Conservation (phyloP, 768 basidiomycete species). For the Amanita thiersii region DNA sequence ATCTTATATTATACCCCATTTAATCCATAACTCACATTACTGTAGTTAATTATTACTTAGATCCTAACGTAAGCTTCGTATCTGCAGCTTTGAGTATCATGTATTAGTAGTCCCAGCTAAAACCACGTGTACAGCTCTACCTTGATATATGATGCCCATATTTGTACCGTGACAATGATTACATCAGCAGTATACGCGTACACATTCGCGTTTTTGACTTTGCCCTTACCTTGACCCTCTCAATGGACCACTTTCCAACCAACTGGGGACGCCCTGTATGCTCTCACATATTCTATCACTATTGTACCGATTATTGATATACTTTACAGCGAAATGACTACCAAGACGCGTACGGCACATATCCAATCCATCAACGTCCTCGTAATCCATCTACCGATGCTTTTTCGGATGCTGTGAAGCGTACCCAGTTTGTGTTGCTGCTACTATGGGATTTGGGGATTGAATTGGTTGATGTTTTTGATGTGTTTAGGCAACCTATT, state of each 20-base stretch:
- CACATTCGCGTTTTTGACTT: not conserved
- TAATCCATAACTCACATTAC: no score
- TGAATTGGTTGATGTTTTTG: not conserved
- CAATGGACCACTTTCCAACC: constrained; percentile 81
- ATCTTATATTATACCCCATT: no score
- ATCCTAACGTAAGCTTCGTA: no score
- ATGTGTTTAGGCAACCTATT: constrained; percentile 68
- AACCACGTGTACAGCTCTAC: no score
- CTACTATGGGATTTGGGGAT: not conserved
- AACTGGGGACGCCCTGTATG: constrained; percentile 74
- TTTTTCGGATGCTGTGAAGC: constrained; percentile 63
- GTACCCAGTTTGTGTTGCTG: constrained; percentile 56
- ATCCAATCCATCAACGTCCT: constrained; percentile 61
- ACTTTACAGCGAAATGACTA: constrained; percentile 57
- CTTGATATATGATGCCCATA: no score
- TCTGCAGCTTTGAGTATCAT: no score
- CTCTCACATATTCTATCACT: not conserved
- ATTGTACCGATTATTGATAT: not conserved
- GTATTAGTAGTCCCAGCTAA: no score
- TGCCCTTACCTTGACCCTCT: not conserved
- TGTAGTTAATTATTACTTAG: no score
- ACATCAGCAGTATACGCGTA: constrained; percentile 10
- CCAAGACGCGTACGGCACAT: constrained; percentile 69
- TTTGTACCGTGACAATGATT: no score
- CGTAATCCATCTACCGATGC: constrained; percentile 41